Percentiles rank a stretch among this genome's conserved stretches.
These are phyloP conservation scores for Colletotrichum theobromicola DNA, from an alignment of 2,329 filamentous ascomycete species.

Conservation along the genomic window DNA sequence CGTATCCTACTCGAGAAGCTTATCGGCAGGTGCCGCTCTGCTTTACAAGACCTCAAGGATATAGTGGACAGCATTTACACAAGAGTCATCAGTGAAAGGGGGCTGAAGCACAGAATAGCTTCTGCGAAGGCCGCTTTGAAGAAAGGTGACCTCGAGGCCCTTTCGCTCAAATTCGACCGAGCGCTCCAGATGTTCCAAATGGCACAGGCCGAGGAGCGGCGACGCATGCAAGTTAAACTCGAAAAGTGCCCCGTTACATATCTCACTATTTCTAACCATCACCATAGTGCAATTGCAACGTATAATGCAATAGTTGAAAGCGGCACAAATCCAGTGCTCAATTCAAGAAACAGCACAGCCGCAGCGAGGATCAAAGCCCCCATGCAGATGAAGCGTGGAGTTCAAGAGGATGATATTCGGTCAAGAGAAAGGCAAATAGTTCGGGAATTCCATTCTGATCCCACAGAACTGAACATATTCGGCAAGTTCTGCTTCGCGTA, in stretches of 20 bases:
- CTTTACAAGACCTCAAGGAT: not conserved
- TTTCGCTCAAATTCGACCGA: not conserved
- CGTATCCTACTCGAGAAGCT: not conserved
- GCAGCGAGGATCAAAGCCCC: not conserved
- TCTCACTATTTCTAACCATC: not conserved
- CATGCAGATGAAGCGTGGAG: not conserved
- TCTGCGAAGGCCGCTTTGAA: not conserved
- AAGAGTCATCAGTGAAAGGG: too few species aligned
- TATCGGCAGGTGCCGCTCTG: not conserved
- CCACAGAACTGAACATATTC: not conserved
- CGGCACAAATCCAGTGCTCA: too few species aligned
- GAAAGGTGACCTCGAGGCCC: not conserved
- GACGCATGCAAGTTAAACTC: not conserved
- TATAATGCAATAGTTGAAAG: not conserved
- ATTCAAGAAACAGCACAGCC: too few species aligned
- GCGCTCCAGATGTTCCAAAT: not conserved
- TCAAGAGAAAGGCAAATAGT: too few species aligned
- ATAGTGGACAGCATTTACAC: not conserved
- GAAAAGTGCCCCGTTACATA: too few species aligned
- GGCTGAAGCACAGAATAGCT: not conserved
- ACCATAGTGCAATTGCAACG: not conserved
- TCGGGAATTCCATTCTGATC: not conserved
- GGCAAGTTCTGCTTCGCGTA: not conserved
- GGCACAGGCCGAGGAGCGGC: not conserved
- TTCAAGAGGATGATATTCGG: too few species aligned